Conservation (phyloP, 1,284 basidiomycete genomes). For the Trametes polyzona region DNA sequence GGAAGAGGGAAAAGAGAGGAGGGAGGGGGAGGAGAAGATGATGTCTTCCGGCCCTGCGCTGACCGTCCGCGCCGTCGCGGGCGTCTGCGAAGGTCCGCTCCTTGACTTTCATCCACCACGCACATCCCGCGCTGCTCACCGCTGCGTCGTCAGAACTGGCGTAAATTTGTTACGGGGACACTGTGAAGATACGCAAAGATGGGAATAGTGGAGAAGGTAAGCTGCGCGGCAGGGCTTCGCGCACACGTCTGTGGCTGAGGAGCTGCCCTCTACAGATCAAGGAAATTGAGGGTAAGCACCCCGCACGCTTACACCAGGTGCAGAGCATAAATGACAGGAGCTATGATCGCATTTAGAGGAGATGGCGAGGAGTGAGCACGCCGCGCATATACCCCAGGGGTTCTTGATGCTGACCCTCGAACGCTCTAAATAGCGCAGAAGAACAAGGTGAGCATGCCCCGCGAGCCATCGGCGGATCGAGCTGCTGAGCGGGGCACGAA, state of each 20-base stretch:
- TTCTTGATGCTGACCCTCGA: conserved; percentile 20
- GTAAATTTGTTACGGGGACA: background rate
- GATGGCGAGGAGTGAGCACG: conserved; percentile 86
- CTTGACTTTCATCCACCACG: conserved; percentile 4
- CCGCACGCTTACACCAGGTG: background rate
- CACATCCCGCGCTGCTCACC: background rate
- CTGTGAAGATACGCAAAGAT: conserved; percentile 47
- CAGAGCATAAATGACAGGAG: background rate
- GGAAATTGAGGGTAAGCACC: conserved; percentile 85
- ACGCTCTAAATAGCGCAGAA: conserved; percentile 71
- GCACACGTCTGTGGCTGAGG: conserved; percentile 13
- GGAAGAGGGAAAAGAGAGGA: conserved; percentile 3
- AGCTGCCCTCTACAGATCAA: conserved; percentile 65
- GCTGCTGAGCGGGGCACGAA: conserved; percentile 30
- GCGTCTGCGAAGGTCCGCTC: background rate
- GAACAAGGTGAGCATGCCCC: conserved; percentile 67
- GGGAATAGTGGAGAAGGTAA: conserved; percentile 90
- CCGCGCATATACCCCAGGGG: background rate
- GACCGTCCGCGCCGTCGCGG: background rate
- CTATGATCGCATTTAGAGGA: conserved; percentile 62
- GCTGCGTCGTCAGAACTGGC: background rate
- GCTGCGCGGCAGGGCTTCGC: background rate
- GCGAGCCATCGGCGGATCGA: background rate
- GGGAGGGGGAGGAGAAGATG: conserved; percentile 6
- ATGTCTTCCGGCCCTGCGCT: background rate